Evolutionary conservation across 2,329 filamentous ascomycete species (phyloP), one percentile per base, ranked within the genome.

Genomic region (Rhynchosporium graminicola): DNA sequence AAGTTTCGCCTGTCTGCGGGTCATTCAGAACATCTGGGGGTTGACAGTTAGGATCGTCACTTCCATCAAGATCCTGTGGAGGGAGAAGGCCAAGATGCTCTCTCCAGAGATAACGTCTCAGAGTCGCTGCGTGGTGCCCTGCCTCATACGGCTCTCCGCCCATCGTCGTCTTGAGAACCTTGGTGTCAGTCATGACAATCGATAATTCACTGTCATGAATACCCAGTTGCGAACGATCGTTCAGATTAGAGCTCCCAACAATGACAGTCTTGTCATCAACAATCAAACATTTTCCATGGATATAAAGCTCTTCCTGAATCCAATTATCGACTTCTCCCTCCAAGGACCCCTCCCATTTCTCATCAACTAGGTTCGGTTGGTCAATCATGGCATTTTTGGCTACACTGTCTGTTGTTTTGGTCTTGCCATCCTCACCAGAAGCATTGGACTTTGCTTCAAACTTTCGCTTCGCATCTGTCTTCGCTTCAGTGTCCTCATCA

Each of bases 291-390:
- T 98, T 99, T 33, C 87, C 90, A 75, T 99, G 95, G 54, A 98
- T 88, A 74, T 99, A 99, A 1, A 98, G 83, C 76, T 99, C 94
- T 74, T 99, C 95, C 74, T 97, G 94, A 63, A 98, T 88, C 80
- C 95, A 96, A 73, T 96, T 91, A 59, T 89, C 83, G 62, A 92
- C 89, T 75, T 98, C 95, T 1, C 85, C 84, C 68, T 94, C 84
- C 0, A 86, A 78, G 0, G 81, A 80, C 15, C 90, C 89, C 15
- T 93, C 88, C 90, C 92, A 97, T 0, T 78, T 71, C 75, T 96
- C 91, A 9, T 91, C 87, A 3, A 81, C 82, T 71, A 85, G 76
- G 81, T 82, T 79, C 74, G 84, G 75, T 74, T 87, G 78, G 67
- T 83, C 84, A 28, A 89, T 82, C 91, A 98, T 95, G 42, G 92